Conservation (phyloP, 75 land plant genomes). For the Larix kaempferi region DNA sequence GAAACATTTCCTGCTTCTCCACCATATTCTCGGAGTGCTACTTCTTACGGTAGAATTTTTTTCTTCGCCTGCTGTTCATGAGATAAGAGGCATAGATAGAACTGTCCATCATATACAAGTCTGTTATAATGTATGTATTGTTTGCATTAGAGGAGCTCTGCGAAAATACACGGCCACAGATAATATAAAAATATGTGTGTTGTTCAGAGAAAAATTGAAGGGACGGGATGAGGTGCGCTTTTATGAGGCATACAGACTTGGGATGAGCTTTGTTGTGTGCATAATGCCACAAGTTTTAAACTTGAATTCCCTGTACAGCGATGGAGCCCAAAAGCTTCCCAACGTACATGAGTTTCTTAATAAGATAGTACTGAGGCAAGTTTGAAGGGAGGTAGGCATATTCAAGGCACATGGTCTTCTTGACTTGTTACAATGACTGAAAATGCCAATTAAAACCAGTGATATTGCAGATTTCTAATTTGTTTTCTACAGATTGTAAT, state of each 20-base stretch:
- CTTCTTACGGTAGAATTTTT: neutral
- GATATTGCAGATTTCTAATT: neutral
- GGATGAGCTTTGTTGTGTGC: too few species aligned
- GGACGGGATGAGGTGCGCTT: too few species aligned
- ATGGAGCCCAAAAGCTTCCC: too few species aligned
- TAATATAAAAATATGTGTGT: neutral
- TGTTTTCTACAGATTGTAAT: conserved; percentile 2
- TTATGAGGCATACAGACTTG: too few species aligned
- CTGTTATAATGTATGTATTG: neutral
- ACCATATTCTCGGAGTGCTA: neutral
- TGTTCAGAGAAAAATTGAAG: neutral
- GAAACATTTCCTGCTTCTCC: conserved; percentile 16
- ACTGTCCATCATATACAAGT: neutral
- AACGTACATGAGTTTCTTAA: too few species aligned
- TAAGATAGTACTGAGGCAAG: too few species aligned
- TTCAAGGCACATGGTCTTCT: neutral
- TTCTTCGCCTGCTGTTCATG: conserved; percentile 1
- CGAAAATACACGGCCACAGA: neutral
- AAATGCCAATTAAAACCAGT: neutral
- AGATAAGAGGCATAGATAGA: neutral
- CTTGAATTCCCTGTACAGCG: too few species aligned
- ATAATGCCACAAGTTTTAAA: too few species aligned
- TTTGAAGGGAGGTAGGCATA: conserved; percentile 5
- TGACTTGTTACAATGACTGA: neutral
- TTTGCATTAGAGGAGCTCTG: neutral